Percentiles rank a stretch among this genome's conserved stretches.
phyloP scores from a whole-genome alignment of 1,139 yeast species.

The Hanseniaspora gamundiae region DNA sequence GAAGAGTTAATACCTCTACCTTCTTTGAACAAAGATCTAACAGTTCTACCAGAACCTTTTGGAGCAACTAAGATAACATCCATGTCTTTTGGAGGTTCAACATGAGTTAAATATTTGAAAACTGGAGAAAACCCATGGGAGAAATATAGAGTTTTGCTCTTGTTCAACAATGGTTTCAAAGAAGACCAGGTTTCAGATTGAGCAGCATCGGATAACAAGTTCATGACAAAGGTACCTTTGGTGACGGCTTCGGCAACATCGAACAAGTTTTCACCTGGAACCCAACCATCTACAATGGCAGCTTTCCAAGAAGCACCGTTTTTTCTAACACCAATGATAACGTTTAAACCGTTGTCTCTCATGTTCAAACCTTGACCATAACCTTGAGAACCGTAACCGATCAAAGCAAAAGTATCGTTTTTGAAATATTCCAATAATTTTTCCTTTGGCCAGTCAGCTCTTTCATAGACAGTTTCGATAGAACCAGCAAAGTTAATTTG shows the following conservation, averaged over 20 bases:
- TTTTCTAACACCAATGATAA: conserved; percentile 96
- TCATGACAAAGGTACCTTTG: conserved; percentile 92
- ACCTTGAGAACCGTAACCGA: conserved; percentile 99
- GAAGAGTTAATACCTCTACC: conserved; percentile 99
- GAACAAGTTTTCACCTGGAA: conserved; percentile 96
- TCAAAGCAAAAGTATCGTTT: conserved; percentile 92
- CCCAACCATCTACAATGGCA: conserved; percentile 99
- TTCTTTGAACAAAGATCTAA: conserved; percentile 97
- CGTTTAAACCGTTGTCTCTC: conserved; percentile 97
- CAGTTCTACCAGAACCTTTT: conserved; percentile 99
- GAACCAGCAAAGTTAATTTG: conserved; percentile 95
- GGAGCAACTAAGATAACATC: conserved; percentile 99
- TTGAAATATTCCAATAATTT: conserved; percentile 92
- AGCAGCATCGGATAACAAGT: conserved; percentile 97
- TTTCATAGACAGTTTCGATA: conserved; percentile 92
- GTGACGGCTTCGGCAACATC: conserved; percentile 85
- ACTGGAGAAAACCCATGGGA: conserved; percentile 99
- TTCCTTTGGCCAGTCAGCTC: conserved; percentile 99
- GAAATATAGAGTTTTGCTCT: conserved; percentile 96
- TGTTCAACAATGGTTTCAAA: conserved; percentile 82
- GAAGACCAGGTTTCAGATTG: conserved; percentile 95
- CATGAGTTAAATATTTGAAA: conserved; percentile 93
- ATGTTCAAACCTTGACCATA: conserved; percentile 99
- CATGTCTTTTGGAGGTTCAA: conserved; percentile 86
- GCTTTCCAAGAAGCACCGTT: conserved; percentile 99